A percentile compares a stretch with the other conserved stretches of the same genome.
Conservation (phyloP, 2,329 filamentous ascomycete genomes). For the Didymella pomorum region DNA sequence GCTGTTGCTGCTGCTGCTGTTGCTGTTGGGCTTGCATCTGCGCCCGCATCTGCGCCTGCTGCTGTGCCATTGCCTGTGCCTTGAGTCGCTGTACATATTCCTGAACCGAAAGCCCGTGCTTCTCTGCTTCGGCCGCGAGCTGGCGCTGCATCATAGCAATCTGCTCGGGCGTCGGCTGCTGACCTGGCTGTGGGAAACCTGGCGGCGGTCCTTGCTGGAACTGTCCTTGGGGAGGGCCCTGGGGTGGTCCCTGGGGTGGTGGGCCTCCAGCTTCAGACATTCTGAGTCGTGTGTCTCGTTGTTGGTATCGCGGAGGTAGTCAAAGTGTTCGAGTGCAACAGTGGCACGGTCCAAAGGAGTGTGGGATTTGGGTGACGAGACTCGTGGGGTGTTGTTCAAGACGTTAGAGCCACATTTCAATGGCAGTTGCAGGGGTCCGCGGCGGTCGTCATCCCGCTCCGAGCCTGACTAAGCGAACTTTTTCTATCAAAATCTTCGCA, state of each 20-base stretch:
- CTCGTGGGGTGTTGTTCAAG: slow-evolving; percentile 19
- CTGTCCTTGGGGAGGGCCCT: slow-evolving; percentile 27
- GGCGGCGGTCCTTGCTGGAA: slow-evolving; percentile 25
- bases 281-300: slow-evolving; percentile 13
- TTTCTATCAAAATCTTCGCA: slow-evolving; percentile 19
- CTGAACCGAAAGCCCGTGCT: slow-evolving; percentile 82
- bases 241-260: slow-evolving; percentile 28
- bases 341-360: slow-evolving; percentile 14
- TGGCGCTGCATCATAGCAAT: slow-evolving; percentile 84
- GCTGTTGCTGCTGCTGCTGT: slow-evolving; percentile 54
- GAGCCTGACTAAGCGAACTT: slow-evolving; percentile 15
- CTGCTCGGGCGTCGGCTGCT: slow-evolving; percentile 80
- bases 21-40: slow-evolving; percentile 47
- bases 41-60: slow-evolving; percentile 55
- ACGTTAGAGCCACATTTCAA: slow-evolving; percentile 24
- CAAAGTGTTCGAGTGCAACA: neutral
- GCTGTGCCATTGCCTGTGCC: slow-evolving; percentile 63
- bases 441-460: slow-evolving; percentile 14
- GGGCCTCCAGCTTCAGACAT: slow-evolving; percentile 37
- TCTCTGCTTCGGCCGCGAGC: slow-evolving; percentile 81
- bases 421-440: slow-evolving; percentile 12
- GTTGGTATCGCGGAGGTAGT: neutral
- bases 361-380: slow-evolving; percentile 4
- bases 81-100: slow-evolving; percentile 73
- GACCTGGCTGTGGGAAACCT: slow-evolving; percentile 49